A percentile compares a stretch with the other conserved stretches of the same genome.
Evolutionary conservation across 2,329 filamentous ascomycete genomes (phyloP).

Genomic region (Fusarium odoratissimum): DNA sequence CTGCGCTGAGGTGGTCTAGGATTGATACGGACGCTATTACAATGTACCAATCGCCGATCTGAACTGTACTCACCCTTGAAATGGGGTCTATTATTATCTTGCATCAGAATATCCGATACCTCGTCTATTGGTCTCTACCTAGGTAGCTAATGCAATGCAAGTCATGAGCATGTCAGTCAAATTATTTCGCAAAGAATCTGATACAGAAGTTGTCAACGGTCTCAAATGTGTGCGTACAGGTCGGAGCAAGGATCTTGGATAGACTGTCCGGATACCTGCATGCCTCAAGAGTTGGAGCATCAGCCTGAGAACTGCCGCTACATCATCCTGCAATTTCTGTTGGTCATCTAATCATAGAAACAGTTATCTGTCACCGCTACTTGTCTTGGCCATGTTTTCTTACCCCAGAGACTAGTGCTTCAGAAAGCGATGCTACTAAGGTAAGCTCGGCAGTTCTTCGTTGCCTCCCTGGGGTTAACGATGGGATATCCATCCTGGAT

Average conservation of each 20-base stretch:
- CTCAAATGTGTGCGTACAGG: constrained; percentile 1
- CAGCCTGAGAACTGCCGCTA: constrained; percentile 1
- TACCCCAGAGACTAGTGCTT: not conserved
- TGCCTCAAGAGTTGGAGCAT: constrained; percentile 6
- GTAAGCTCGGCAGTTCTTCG: not conserved
- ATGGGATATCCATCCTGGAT: not conserved
- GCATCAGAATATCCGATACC: not conserved
- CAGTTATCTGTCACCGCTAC: not conserved
- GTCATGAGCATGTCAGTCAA: not conserved
- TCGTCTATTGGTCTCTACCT: not conserved
- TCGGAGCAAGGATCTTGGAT: constrained; percentile 17
- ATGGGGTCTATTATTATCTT: constrained; percentile 17
- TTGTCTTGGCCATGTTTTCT: not conserved
- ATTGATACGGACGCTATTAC: not conserved
- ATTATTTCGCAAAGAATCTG: constrained; percentile 4
- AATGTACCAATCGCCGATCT: constrained; percentile 16
- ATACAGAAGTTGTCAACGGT: constrained; percentile 3
- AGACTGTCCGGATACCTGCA: constrained; percentile 31
- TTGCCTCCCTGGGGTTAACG: not conserved
- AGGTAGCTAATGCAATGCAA: not conserved
- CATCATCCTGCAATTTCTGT: constrained; percentile 20
- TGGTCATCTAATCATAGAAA: not conserved
- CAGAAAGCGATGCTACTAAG: not conserved
- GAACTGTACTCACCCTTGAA: constrained; percentile 1
- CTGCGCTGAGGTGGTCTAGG: constrained; percentile 3